These are phyloP conservation scores for Rhynchospora breviuscula DNA, from an alignment of 176 grass and related monocot genomes.

Conservation along the genomic window DNA sequence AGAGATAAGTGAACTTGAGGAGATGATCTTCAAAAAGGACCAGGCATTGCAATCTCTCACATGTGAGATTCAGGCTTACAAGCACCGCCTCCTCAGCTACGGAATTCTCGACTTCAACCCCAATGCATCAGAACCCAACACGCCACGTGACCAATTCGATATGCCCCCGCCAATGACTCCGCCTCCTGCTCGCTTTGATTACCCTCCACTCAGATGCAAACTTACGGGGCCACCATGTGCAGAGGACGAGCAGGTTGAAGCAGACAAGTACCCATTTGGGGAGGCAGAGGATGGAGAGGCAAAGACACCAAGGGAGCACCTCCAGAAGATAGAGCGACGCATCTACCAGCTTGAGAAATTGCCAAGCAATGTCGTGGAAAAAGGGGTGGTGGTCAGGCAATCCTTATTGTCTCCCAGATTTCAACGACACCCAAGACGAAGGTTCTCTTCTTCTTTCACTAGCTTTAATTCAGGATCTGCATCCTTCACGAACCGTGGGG, in stretches of 20 bases:
- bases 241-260: neutral
- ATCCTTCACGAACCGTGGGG: slow-evolving; percentile 10
- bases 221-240: neutral
- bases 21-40: slow-evolving; percentile 66
- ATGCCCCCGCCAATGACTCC: slow-evolving; percentile 7
- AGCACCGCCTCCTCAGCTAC: slow-evolving; percentile 37
- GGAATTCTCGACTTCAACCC: slow-evolving; percentile 22
- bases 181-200: neutral
- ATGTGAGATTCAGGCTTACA: slow-evolving; percentile 46
- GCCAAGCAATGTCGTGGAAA: slow-evolving; percentile 28
- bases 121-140: slow-evolving; percentile 27
- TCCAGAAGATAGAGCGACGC: slow-evolving; percentile 34
- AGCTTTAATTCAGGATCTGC: slow-evolving; percentile 17
- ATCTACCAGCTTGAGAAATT: slow-evolving; percentile 29
- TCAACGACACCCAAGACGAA: neutral
- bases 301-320: slow-evolving; percentile 29
- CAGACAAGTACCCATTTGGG: slow-evolving; percentile 20
- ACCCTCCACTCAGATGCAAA: slow-evolving; percentile 33
- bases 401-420: neutral
- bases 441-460: slow-evolving; percentile 25
- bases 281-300: neutral
- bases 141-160: neutral
- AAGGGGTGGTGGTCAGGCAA: slow-evolving; percentile 26
- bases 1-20: slow-evolving; percentile 56
- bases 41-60: slow-evolving; percentile 74